Base-by-base conservation (phyloP, 129 eudicot species). In the Centrapalus pauciflorus region DNA sequence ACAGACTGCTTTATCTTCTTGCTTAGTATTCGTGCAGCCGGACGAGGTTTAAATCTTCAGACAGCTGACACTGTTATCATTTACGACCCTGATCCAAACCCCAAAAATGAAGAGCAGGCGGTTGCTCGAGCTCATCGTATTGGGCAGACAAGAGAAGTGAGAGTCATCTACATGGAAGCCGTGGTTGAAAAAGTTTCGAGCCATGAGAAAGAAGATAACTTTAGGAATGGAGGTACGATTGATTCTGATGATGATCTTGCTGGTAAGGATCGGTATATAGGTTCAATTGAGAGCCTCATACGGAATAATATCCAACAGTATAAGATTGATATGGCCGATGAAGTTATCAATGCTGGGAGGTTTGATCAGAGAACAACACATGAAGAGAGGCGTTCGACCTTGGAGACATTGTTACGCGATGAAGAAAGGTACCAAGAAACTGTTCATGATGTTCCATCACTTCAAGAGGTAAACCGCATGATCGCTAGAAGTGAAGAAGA, bases 321-420 rank as follows among this genome's bases (percentile, higher is more conserved):
- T 64, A 93, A 93, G 81, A 93, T 93, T 69, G 99, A 93, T 46
- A 93, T 93, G 99, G 99, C 99, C 14, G 99, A 93, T 80, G 99
- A 93, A 70, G 99, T 93, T 58, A 93, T 93, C 54, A 93, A 93
- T 66, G 96, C 99, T 24, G 99, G 99, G 40, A 84, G 99, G 28
- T 93, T 93, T 72, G 99, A 93, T 76, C 99, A 93, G 73, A 89
- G 99, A 80, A 93, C 99, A 0, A 93, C 99, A 14, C 99, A 93
- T 14, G 99, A 93, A 78, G 99, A 93, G 75, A 68, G 99, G 40
- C 85, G 99, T 3, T 57, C 91, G 72, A 93, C 99, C 13, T 73
- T 93, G 51, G 99, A 93, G 59, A 75, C 95, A 9, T 55, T 93
- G 73, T 72, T 93, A 75, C 95, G 91, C 40, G 99, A 93, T 59